Evolutionary conservation across 306 rosid species (phyloP), one percentile per base, ranked within the genome.

Genomic region (Spatholobus suberectus): DNA sequence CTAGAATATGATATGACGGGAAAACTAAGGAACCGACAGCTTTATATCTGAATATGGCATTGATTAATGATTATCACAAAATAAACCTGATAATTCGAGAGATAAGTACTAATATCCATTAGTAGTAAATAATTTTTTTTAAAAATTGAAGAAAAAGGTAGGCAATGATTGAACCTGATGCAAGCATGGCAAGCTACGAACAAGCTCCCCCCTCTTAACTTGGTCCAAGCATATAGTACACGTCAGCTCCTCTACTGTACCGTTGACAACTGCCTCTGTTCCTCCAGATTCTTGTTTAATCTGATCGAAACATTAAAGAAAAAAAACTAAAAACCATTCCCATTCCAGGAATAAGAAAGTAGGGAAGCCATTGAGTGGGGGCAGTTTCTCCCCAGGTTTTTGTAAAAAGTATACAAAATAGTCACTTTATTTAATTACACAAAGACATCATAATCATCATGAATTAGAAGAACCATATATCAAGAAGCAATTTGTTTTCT

Each of bases 161-260:
- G 40, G 58, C 37, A 67, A 47, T 24, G 52, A 58, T n/a, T 27
- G 21, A 87, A 91, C 93, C 91, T 91, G 95, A 86, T 91, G 95
- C 86, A 86, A 76, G 82, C 91, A 91, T 44, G 93, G 93, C 86
- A 91, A 78, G 85, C 89, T 89, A 77, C 93, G 89, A 55, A 91
- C 75, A 51, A 89, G 87, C 81, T 88, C 93, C 63, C 90, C 93
- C 40, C 67, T 38, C 61, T 74, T 81, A 10, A 89, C 95, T 78
- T 88, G 88, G 87, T 91, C 95, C 89, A 92, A 69, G 66, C 87
- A 86, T 41, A 83, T 80, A 44, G 83, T 80, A 80, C 89, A 86
- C 5, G 83, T 86, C 29, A 86, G 70, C 81, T 76, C 89, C 44
- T 83, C 85, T 62, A 83, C 87, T 63, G 73, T 14, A 63, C 54